Percentiles rank a stretch among this genome's conserved stretches.
phyloP scores from a whole-genome alignment of 495 filamentous ascomycete species.

The Podospora appendiculata region DNA sequence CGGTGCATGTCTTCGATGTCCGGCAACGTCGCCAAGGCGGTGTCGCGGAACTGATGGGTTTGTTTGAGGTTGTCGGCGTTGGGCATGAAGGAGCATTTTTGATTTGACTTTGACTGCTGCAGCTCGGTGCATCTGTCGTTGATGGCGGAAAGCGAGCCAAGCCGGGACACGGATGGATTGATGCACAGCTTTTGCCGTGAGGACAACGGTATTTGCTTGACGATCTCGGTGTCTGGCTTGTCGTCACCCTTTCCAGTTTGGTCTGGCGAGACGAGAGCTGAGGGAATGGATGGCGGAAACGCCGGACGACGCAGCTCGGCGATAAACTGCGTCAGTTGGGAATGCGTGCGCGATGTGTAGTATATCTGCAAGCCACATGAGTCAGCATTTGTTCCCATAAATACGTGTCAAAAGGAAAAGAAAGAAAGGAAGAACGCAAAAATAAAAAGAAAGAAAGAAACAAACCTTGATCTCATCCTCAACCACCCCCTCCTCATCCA shows the following conservation, averaged over 20 bases:
- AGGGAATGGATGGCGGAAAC: slow-evolving; percentile 53
- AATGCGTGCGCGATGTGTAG: slow-evolving; percentile 93
- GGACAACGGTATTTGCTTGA: slow-evolving; percentile 84
- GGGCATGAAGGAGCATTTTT: slow-evolving; percentile 75
- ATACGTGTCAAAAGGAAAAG: background rate
- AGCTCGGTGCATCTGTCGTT: slow-evolving; percentile 93
- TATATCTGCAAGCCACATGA: slow-evolving; percentile 50
- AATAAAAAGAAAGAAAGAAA: background rate
- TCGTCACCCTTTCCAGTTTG: slow-evolving; percentile 16
- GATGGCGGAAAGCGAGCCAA: slow-evolving; percentile 72
- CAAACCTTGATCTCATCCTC: slow-evolving; percentile 56
- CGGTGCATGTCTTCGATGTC: slow-evolving; percentile 88
- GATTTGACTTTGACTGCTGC: slow-evolving; percentile 64
- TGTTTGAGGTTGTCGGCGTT: slow-evolving; percentile 63
- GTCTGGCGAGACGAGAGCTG: slow-evolving; percentile 8
- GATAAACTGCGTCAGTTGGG: slow-evolving; percentile 90
- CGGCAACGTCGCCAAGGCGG: slow-evolving; percentile 71
- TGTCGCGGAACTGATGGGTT: slow-evolving; percentile 79
- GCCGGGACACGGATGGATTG: slow-evolving; percentile 66
- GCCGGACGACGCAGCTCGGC: slow-evolving; percentile 76
- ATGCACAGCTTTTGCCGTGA: slow-evolving; percentile 93
- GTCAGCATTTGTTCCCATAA: background rate
- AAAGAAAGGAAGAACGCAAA: background rate
- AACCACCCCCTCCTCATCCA: slow-evolving; percentile 39
- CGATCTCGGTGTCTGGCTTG: slow-evolving; percentile 43